Conservation (phyloP, 495 filamentous ascomycete genomes). For the Neurospora sp. region DNA sequence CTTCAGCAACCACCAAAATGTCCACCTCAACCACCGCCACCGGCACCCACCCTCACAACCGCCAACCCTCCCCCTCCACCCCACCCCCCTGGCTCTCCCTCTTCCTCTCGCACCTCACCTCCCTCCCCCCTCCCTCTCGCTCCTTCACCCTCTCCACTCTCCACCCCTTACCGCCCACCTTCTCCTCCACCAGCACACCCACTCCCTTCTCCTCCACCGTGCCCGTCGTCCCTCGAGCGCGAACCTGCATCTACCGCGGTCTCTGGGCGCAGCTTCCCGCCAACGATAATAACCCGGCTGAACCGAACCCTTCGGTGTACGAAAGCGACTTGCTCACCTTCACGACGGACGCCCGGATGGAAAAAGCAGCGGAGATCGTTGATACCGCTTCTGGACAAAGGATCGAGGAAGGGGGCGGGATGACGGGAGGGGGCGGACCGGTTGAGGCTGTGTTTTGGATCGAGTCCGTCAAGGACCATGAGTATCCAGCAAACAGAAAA, state of each 20-base stretch:
- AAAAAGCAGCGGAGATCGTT: conserved; percentile 64
- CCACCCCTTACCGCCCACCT: conserved; percentile 24
- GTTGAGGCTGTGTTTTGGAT: conserved; percentile 85
- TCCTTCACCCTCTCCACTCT: conserved; percentile 61
- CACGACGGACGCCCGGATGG: conserved; percentile 81
- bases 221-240: conserved; percentile 28
- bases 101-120: conserved; percentile 55
- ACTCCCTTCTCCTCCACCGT: neutral
- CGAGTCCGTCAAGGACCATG: conserved; percentile 17
- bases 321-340: conserved; percentile 70
- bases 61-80: conserved; percentile 32
- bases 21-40: neutral
- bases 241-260: conserved; percentile 63
- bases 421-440: conserved; percentile 49
- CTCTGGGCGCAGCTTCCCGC: conserved; percentile 62
- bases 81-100: conserved; percentile 52
- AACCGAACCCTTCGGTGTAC: conserved; percentile 53
- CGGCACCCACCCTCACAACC: conserved; percentile 34
- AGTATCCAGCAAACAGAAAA: conserved; percentile 7
- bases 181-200: neutral
- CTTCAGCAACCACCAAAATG: conserved; percentile 1
- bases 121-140: neutral
- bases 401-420: conserved; percentile 22
- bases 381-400: conserved; percentile 13
- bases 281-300: conserved; percentile 54